Percentiles rank a stretch among this genome's conserved stretches.
phyloP scores from a whole-genome alignment of 169 alveolate species.

The Plasmodium gonderi region DNA sequence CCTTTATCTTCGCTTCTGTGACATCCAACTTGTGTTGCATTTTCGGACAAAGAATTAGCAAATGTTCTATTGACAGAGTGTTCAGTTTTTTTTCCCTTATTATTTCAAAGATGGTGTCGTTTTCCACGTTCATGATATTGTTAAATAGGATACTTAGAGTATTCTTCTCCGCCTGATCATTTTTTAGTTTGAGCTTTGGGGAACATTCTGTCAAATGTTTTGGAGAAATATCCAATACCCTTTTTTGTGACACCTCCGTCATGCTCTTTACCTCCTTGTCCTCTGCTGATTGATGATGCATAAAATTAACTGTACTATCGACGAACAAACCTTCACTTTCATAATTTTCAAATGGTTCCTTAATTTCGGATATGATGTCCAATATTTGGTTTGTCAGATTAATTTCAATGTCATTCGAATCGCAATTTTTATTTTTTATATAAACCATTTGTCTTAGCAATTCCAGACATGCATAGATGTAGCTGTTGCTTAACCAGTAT shows the following conservation, averaged over 20 bases:
- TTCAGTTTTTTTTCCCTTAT: conserved; percentile 49
- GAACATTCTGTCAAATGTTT: not conserved
- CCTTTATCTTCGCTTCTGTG: conserved; percentile 65
- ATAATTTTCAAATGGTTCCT: conserved; percentile 65
- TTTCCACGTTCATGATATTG: conserved; percentile 58
- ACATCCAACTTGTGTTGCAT: conserved; percentile 74
- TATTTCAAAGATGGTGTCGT: conserved; percentile 56
- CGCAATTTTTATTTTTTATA: conserved; percentile 22
- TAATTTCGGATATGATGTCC: conserved; percentile 55
- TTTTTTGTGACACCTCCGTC: not conserved
- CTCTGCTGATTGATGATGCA: not conserved
- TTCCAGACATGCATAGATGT: conserved; percentile 56
- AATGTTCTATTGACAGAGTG: conserved; percentile 47
- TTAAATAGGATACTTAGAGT: conserved; percentile 2
- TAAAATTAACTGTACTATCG: not conserved
- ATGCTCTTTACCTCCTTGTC: not conserved
- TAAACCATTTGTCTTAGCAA: conserved; percentile 64
- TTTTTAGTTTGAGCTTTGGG: not conserved
- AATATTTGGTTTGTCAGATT: conserved; percentile 44
- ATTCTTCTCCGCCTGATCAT: not conserved
- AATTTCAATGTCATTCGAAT: conserved; percentile 37
- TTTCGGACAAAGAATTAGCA: conserved; percentile 30
- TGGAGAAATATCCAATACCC: not conserved
- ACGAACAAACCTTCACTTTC: conserved; percentile 19
- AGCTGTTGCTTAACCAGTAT: conserved; percentile 64